Percentiles rank a stretch among this genome's conserved stretches.
Conservation (phyloP, 2,329 filamentous ascomycete genomes). For the Xylaria multiplex region DNA sequence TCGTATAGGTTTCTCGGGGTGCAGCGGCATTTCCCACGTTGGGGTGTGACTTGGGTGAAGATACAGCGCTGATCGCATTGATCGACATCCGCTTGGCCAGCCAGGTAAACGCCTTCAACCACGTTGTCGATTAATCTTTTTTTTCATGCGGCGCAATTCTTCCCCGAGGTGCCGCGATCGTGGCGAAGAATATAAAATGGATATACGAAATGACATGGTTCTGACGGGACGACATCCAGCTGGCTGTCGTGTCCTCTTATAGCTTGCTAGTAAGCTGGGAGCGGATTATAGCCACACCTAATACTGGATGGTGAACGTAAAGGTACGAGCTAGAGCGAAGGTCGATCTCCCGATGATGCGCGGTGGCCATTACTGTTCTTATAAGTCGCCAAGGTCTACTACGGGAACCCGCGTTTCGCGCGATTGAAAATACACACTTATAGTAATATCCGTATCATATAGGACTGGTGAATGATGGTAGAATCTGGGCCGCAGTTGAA, state of each 20-base stretch:
- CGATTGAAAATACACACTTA: slow-evolving; percentile 4
- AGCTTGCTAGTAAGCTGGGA: not conserved
- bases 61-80: slow-evolving; percentile 25
- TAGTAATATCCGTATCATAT: not conserved
- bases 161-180: slow-evolving; percentile 2
- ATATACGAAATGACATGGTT: slow-evolving; percentile 20
- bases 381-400: slow-evolving; percentile 12
- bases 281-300: slow-evolving; percentile 3
- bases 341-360: slow-evolving; percentile 30
- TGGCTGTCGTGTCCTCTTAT: not conserved
- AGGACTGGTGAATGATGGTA: not conserved
- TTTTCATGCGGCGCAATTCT: slow-evolving; percentile 12
- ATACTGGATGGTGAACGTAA: slow-evolving; percentile 8
- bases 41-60: slow-evolving; percentile 22
- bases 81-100: slow-evolving; percentile 28
- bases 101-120: slow-evolving; percentile 16
- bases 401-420: slow-evolving; percentile 24
- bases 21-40: slow-evolving; percentile 25
- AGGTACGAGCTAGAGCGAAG: slow-evolving; percentile 10
- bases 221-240: slow-evolving; percentile 14
- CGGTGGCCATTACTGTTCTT: slow-evolving; percentile 25
- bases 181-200: not conserved
- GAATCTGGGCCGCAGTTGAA: not conserved
- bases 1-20: slow-evolving; percentile 21
- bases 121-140: not conserved